Evolutionary conservation across 164 flowering plant genomes (phyloP), one percentile per base, ranked within the genome.

Genomic region (Nymphaea thermarum): DNA sequence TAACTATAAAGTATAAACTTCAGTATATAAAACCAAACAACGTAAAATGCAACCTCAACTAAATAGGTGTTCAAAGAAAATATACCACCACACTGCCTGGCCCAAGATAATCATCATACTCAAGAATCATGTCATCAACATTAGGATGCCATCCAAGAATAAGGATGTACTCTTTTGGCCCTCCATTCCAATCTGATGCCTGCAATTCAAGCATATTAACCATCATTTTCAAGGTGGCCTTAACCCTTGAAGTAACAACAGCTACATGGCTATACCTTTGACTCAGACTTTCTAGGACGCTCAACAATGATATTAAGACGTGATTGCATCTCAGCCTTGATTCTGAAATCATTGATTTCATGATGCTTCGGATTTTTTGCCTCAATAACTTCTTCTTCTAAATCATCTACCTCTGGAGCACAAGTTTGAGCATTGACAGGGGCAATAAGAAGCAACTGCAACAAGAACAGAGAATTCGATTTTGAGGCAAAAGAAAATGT

Each of bases 91-190:
- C 75, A 77, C 99, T 94, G 71, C 96, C 96, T 43, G 99, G 97
- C 66, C 99, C 99, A 74, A 94, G 97, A 79, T 94, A 94, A 73
- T 83, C 86, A 73, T 91, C 96, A 76, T 91, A 94, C 80, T 94
- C 99, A 71, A 74, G 80, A 75, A 94, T 86, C 99, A 94, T 94
- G 67, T 91, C 93, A 43, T 80, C 80, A 70, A 94, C 87, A 77
- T 88, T 89, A 44, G 89, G 80, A 55, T 97, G 93, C 99, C 99
- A 94, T 42, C 99, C 99, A 74, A 94, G 90, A 81, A 94, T 71
- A 75, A 94, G 90, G 73, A 91, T 80, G 74, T 77, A 75, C 76
- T 94, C 99, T 77, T 81, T 91, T 62, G 96, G 99, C 68, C 97
- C 99, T 53, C 72, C 43, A 74, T 43, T 78, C 80, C 74, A 75